phyloP scores from a whole-genome alignment of 176 grass and related monocot genomes.

The Hordeum marinum region DNA sequence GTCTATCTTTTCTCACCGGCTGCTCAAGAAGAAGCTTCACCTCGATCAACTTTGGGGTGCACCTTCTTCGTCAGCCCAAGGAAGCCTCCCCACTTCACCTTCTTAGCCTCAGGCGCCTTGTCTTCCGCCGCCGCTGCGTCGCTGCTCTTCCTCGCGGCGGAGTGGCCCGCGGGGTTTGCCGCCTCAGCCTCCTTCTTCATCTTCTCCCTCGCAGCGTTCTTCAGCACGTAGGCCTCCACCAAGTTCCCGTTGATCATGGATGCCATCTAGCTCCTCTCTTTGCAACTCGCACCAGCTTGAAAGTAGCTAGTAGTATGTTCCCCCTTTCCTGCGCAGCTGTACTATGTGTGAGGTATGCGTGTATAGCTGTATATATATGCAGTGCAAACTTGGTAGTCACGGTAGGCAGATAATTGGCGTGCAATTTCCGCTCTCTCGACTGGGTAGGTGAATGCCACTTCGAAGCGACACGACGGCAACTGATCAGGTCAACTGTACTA shows the following conservation, averaged over 20 bases:
- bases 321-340: background rate
- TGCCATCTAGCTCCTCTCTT: background rate
- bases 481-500: background rate
- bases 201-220: conserved; percentile 29
- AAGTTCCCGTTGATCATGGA: conserved; percentile 36
- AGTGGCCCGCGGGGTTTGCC: background rate
- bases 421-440: background rate
- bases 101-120: background rate
- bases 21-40: background rate
- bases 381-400: background rate
- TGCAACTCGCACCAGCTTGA: background rate
- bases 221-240: conserved; percentile 27
- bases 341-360: background rate
- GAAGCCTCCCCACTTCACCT: background rate
- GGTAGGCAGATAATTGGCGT: background rate
- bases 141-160: background rate
- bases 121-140: background rate
- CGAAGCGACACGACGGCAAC: background rate
- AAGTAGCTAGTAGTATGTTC: background rate
- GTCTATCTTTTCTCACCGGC: background rate
- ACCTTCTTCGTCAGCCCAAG: conserved; percentile 27
- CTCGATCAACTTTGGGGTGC: background rate
- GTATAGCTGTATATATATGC: background rate
- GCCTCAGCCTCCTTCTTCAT: background rate
- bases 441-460: background rate